Conservation (phyloP, 73 alveolate genomes). For the Blepharisma stoltei region DNA sequence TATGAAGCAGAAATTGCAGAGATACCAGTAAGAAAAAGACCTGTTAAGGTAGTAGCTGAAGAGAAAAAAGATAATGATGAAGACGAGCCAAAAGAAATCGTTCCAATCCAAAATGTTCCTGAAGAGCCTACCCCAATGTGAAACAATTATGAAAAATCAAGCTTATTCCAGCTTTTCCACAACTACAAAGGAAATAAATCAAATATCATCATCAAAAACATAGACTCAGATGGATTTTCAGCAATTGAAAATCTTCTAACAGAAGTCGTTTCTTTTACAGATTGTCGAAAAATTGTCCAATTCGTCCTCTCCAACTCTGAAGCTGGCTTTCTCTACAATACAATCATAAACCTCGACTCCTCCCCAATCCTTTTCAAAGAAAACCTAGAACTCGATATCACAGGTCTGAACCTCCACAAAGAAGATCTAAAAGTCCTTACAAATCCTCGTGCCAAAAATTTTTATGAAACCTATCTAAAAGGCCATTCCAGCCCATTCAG, state of each 20-base stretch:
- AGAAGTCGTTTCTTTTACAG: no score
- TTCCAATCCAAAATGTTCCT: not conserved
- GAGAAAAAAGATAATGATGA: slow-evolving; percentile 8
- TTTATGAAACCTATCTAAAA: not conserved
- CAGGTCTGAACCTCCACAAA: not conserved
- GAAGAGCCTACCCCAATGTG: slow-evolving; percentile 20
- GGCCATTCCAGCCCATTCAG: not conserved
- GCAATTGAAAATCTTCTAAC: no score
- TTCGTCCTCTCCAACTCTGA: no score
- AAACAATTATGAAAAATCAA: not conserved
- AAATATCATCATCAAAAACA: not conserved
- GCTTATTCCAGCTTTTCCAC: slow-evolving; percentile 1
- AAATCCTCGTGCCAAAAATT: not conserved
- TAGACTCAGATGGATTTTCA: no score
- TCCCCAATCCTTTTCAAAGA: not conserved
- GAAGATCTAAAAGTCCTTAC: not conserved
- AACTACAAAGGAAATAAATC: not conserved
- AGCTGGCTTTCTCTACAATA: no score
- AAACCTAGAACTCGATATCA: slow-evolving; percentile 1
- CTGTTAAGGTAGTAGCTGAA: not conserved
- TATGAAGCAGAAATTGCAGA: not conserved
- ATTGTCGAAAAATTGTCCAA: no score
- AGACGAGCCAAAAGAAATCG: not conserved
- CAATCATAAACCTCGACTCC: no score
- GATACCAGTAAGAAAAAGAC: slow-evolving; percentile 14